Base-by-base conservation (phyloP, 2,329 filamentous ascomycete genomes). In the Fusarium albosuccineum region DNA sequence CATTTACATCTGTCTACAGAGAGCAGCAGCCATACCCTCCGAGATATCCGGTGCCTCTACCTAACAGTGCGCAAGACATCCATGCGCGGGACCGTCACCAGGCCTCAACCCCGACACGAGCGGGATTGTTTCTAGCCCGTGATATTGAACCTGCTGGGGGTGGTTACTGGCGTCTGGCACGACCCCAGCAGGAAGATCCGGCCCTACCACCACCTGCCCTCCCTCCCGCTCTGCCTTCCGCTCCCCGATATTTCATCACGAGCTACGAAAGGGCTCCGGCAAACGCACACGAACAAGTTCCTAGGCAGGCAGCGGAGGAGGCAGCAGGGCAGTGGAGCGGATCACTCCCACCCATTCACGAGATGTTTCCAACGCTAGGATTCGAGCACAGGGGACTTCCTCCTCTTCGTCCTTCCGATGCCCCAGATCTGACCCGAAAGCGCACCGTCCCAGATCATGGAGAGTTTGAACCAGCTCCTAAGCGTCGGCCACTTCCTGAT, bases 401-500 rank as follows among this genome's bases (percentile, higher is more conserved):
- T 5, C 6, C 52, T 7, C 16, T 17, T 1, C 14, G 14, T 22
- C 22, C 22, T 9, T 16, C n/a, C n/a, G 48, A 56, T 11, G n/a
- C n/a, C 9, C 30, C 37, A 16, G 13, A 14, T 13, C 50, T 14
- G 7, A 30, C 16, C 22, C 26, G 36, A 36, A 66, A 66, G 52
- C 62, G 62, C n/a, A 41, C 22, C 30, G 29, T 46, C 22, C 34
- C 42, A 9, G 46, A 37, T 4, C 49, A 42, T 6, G 40, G 55
- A 27, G 40, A 30, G 26, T 17, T 56, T 14, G 29, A 46, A 14
- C 33, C 51, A 10, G 27, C 37, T 14, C 41, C 49, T 16, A 68
- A 68, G 62, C 62, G 66, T 26, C 57, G 50, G 34, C 51, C 33
- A 26, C 66, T 68, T 46, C 52, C 66, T 13, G 52, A 59, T 5